Conservation (phyloP, 2,329 filamentous ascomycete species). For the Chlorencoelia australis region DNA sequence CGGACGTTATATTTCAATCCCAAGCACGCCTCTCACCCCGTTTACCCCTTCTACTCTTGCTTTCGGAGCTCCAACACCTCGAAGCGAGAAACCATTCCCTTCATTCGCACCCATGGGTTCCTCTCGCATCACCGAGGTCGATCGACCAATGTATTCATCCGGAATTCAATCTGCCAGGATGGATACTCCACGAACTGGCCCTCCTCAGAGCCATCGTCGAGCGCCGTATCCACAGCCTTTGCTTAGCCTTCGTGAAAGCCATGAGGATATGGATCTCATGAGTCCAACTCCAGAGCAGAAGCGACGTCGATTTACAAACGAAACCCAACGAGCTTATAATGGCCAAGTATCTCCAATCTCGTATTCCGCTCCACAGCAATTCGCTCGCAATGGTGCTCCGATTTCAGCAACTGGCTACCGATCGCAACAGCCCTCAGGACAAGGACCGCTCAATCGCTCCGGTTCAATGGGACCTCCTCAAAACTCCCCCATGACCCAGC, state of each 20-base stretch:
- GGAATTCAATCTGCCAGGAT: conserved; percentile 18
- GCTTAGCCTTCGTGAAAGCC: conserved; percentile 24
- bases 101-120: conserved; percentile 10
- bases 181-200: conserved; percentile 18
- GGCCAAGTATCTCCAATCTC: conserved; percentile 29
- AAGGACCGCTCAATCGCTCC: conserved; percentile 13
- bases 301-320: conserved; percentile 48
- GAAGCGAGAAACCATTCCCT: conserved; percentile 14
- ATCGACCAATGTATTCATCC: conserved; percentile 13
- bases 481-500: conserved; percentile 20
- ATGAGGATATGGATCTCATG: conserved; percentile 31
- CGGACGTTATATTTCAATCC: conserved; percentile 35
- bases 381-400: conserved; percentile 17
- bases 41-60: conserved; percentile 17
- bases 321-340: conserved; percentile 32
- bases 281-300: conserved; percentile 47
- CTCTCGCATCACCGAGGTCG: conserved; percentile 12
- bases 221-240: conserved; percentile 18
- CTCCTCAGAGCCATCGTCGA: conserved; percentile 16
- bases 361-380: conserved; percentile 20
- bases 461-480: conserved; percentile 24
- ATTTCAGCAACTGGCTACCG: conserved; percentile 29
- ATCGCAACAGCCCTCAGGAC: conserved; percentile 27
- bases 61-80: conserved; percentile 9
- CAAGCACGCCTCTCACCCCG: conserved; percentile 25